Base-by-base conservation (phyloP, 352 stramenopile genomes). In the Pythium grandisporangium region DNA sequence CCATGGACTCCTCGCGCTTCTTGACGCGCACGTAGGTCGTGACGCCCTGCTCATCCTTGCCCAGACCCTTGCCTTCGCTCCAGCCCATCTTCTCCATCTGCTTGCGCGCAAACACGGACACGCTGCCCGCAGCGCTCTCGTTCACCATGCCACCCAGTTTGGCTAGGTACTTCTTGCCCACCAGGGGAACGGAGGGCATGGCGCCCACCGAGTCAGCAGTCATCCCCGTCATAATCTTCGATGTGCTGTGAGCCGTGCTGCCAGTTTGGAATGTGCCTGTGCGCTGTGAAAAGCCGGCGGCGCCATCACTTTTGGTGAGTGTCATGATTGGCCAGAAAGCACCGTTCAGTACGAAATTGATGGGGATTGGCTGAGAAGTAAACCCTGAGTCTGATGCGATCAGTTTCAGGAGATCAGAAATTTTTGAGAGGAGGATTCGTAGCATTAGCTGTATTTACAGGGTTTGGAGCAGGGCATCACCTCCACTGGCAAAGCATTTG, bases 81-180 rank as follows among this genome's bases (percentile, higher is more conserved):
- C 93, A 98, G 51, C 95, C 95, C 87, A 98, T 97, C 53, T 96
- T 96, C 49, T 84, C 73, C 84, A 96, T 95, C 63, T 95, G 84
- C 34, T 66, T 70, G 23, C 77, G 64, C 16, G 86, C 83, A 42
- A 96, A 95, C 34, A 54, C 64, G 48, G 79, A 93, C 43, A 90
- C 68, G 11, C 53, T 58, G 6, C 61, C 55, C 12, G 79, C 70
- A 19, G 74, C 79, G 16, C 53, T 67, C 49, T 93, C 79, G 48
- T 93, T 93, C 21, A 76, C 63, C 68, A 88, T 89, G n/a, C 51
- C 57, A n/a, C 75, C 69, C 6, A 93, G 65, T 52, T 83, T 68
- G 29, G 48, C 63, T 63, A 85, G 70, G 30, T 84, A 66, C 62
- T 93, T 93, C 67, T 90, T 93, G 41, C 79, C 76, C 50, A 93